Base-by-base conservation (phyloP, 2,329 filamentous ascomycete species). In the Cercospora sojina region DNA sequence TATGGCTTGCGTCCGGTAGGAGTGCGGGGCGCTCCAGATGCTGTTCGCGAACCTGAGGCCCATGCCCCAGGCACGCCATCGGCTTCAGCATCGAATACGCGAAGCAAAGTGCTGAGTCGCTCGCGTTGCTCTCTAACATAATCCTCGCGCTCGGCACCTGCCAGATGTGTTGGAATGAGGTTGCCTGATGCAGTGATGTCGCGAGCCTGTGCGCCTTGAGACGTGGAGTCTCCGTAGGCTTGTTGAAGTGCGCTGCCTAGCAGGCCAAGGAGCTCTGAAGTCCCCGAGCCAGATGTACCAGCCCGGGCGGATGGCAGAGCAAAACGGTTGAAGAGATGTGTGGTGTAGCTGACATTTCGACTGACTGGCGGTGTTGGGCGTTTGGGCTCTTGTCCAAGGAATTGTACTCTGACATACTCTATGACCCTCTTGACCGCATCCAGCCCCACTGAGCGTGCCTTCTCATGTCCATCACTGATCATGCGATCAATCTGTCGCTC, bases 401-500 rank as follows among this genome's bases (percentile, higher is more conserved):
- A 81, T 70, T 90, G 89, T 71, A 91, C 90, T 74, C 90, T 90
- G 71, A 95, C 80, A 76, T 80, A 83, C 69, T 84, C 82, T 66
- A 83, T 79, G 38, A 75, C 80, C 68, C 78, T 76, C 71, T 82
- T 79, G 23, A 83, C 71, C 38, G 80, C 82, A 72, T 88, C 84
- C 66, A 96, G 83, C 47, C 94, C 93, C 43, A 91, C 88, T 16
- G 88, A 83, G 80, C 89, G 91, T 68, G 92, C 87, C 65, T 89
- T 88, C 71, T 92, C 91, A 79, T 98, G 93, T 47, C 89, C 85
- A 67, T 88, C 86, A 70, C 89, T 89, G 78, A 98, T 97, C 76
- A 97, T 90, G 68, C 92, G 88, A 76, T 99, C 95, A 79, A 99
- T 98, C 71, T 91, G 88, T 51, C 84, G 79, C 80, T 98, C 95